Evolutionary conservation across 2,329 filamentous ascomycete species (phyloP).

Genomic region (Elsinoe perseae): DNA sequence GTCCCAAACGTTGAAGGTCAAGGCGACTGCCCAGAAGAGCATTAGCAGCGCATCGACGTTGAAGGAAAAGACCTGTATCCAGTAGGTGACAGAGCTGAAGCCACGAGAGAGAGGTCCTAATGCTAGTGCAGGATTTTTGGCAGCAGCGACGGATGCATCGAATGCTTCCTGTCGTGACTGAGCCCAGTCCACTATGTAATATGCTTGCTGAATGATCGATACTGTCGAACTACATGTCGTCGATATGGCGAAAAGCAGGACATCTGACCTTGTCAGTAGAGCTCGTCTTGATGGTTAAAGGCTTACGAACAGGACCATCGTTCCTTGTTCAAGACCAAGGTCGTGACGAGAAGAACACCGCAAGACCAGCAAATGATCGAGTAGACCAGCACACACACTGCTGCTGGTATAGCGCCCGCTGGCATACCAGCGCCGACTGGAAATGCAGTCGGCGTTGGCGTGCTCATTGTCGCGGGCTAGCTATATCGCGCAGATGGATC

Average conservation of each 20-base stretch:
- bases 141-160: constrained; percentile 14
- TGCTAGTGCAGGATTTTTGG: constrained; percentile 18
- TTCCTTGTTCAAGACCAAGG: constrained; percentile 18
- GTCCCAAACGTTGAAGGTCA: constrained; percentile 20
- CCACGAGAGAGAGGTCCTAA: constrained; percentile 20
- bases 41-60: constrained; percentile 18
- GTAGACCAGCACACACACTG: constrained; percentile 18
- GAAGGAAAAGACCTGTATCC: constrained; percentile 21
- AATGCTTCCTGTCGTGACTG: constrained; percentile 17
- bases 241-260: constrained; percentile 18
- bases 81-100: constrained; percentile 20
- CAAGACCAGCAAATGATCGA: constrained; percentile 19
- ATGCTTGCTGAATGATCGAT: constrained; percentile 19
- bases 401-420: constrained; percentile 15
- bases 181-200: constrained; percentile 19
- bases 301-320: constrained; percentile 18
- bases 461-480: constrained; percentile 3
- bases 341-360: constrained; percentile 16
- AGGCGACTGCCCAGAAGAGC: constrained; percentile 18
- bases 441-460: constrained; percentile 5
- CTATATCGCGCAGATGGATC: not conserved
- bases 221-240: constrained; percentile 16
- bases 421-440: constrained; percentile 13
- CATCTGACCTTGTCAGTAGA: constrained; percentile 15
- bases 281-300: not conserved